phyloP scores from a whole-genome alignment of 345 rosid genomes.

The Dipteronia sinensis region DNA sequence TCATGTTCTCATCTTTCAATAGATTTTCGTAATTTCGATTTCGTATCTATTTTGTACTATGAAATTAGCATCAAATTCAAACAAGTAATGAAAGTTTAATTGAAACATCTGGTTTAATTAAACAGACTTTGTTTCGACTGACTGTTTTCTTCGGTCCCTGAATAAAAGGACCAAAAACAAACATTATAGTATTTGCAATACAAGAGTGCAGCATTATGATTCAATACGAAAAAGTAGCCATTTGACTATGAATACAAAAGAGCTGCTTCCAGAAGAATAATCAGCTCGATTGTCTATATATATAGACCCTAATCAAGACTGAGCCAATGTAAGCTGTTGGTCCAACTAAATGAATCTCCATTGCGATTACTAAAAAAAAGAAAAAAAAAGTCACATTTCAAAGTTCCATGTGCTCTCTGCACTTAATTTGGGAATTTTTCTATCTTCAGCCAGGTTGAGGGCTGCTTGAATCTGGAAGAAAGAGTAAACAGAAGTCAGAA shows the following conservation, averaged over 20 bases:
- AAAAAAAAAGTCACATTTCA: conserved; percentile 43
- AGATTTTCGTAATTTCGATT: background rate
- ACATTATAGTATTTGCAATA: background rate
- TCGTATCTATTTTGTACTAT: no score
- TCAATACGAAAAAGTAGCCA: background rate
- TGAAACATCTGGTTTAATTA: no score
- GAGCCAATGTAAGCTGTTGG: conserved; percentile 13
- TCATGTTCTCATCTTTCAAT: no score
- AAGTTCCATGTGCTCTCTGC: conserved; percentile 85
- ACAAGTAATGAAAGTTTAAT: background rate
- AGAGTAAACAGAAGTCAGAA: conserved; percentile 2
- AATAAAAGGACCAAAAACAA: background rate
- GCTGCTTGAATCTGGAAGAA: conserved; percentile 58
- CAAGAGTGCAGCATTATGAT: conserved; percentile 8
- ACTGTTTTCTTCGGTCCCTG: background rate
- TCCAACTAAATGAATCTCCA: conserved; percentile 23
- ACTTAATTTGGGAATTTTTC: conserved; percentile 59
- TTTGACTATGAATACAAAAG: conserved; percentile 9
- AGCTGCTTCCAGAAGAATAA: conserved; percentile 12
- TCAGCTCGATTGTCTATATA: conserved; percentile 17
- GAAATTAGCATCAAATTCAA: no score
- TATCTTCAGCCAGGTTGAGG: conserved; percentile 65
- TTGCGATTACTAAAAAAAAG: conserved; percentile 1
- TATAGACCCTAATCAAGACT: background rate
- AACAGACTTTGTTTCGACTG: no score